These are phyloP conservation scores for Scheffersomyces segobiensis DNA, from an alignment of 1,139 yeast species.

Conservation along the genomic window DNA sequence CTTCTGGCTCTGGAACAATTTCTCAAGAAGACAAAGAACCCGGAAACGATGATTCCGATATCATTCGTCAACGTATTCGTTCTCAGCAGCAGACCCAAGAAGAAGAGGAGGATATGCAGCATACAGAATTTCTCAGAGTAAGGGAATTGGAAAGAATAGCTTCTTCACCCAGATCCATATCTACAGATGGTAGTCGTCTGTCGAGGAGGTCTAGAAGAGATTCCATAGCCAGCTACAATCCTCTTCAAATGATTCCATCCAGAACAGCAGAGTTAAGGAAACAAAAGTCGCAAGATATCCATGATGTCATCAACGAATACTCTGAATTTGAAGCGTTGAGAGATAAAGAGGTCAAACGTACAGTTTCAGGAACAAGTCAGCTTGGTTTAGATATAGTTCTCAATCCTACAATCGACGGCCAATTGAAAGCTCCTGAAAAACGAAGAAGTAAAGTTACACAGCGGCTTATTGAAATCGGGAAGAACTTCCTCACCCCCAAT, in stretches of 20 bases:
- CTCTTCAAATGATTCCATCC: conserved; percentile 19
- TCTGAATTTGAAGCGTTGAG: conserved; percentile 45
- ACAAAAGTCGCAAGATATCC: conserved; percentile 51
- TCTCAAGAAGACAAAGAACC: background rate
- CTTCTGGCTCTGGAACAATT: background rate
- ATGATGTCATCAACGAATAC: conserved; percentile 62
- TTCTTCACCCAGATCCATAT: conserved; percentile 10
- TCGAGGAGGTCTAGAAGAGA: conserved; percentile 1
- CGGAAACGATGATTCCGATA: background rate
- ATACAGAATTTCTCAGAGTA: conserved; percentile 20
- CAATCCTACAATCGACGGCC: background rate
- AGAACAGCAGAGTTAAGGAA: conserved; percentile 40
- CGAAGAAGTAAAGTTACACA: conserved; percentile 5
- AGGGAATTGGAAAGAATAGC: conserved; percentile 10
- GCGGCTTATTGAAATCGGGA: conserved; percentile 22
- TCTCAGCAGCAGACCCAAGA: background rate
- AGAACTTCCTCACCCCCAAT: conserved; percentile 70
- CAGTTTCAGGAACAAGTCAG: conserved; percentile 2
- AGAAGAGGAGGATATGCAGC: conserved; percentile 14
- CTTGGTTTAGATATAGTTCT: background rate
- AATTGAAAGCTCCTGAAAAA: background rate
- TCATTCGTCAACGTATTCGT: background rate
- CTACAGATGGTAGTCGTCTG: conserved; percentile 1
- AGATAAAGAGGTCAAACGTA: conserved; percentile 8
- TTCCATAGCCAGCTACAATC: conserved; percentile 9